Evolutionary conservation across 2,329 filamentous ascomycete species (phyloP).

Genomic region (Trichoderma breve): DNA sequence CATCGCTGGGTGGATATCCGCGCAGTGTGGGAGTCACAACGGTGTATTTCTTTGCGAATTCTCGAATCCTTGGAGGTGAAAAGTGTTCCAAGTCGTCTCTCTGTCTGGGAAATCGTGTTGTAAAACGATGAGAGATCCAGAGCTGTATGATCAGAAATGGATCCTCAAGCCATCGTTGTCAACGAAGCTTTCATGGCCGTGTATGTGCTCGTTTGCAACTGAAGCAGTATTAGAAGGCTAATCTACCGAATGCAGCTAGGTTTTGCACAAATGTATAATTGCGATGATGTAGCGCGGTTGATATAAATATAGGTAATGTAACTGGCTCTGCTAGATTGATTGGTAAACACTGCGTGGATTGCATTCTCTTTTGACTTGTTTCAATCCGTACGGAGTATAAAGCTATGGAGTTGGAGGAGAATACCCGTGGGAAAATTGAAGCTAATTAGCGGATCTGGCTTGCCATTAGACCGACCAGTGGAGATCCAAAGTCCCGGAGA

Average conservation of each 20-base stretch:
- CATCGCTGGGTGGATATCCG: neutral
- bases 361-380: neutral
- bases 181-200: neutral
- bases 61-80: neutral
- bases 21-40: neutral
- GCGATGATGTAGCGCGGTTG: neutral
- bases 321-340: neutral
- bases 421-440: neutral
- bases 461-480: neutral
- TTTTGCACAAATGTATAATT: neutral
- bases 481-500: neutral
- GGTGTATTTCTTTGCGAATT: neutral
- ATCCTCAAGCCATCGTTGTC: neutral
- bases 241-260: neutral
- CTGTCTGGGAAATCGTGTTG: neutral
- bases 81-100: neutral
- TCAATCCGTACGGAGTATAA: neutral
- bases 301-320: neutral
- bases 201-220: neutral
- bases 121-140: neutral
- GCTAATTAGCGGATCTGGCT: neutral
- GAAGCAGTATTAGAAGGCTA: neutral
- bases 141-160: neutral
- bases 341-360: neutral
- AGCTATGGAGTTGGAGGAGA: neutral